These are phyloP conservation scores for Botryotinia convoluta DNA, from an alignment of 2,329 filamentous ascomycete species.

Conservation along the genomic window DNA sequence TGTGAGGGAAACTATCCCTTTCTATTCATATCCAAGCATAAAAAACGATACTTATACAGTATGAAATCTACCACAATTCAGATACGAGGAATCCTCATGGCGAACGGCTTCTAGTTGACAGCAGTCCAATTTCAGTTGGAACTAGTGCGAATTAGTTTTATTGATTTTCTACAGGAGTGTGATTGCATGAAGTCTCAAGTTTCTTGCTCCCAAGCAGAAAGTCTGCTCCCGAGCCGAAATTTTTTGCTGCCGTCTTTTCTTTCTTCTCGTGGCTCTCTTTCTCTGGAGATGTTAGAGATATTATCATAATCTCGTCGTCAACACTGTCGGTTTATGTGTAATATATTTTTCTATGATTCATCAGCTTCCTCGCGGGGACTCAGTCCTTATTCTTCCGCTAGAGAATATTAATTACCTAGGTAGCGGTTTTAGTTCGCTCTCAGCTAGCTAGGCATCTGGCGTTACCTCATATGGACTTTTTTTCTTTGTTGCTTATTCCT, in stretches of 20 bases:
- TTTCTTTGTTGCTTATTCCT: background rate
- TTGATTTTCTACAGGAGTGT: background rate
- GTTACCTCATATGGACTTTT: background rate
- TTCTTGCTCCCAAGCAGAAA: background rate
- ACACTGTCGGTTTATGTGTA: too few relatives aligned
- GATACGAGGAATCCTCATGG: background rate
- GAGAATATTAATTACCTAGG: too few relatives aligned
- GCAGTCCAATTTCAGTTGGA: background rate
- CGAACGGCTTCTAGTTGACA: background rate
- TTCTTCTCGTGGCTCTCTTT: background rate
- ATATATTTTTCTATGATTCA: too few relatives aligned
- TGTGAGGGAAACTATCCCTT: background rate
- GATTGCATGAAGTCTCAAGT: background rate
- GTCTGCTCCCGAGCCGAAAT: background rate
- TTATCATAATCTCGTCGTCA: background rate
- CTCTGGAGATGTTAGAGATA: too few relatives aligned
- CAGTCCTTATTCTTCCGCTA: too few relatives aligned
- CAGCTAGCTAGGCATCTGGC: background rate
- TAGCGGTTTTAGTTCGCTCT: background rate
- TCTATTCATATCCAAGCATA: background rate
- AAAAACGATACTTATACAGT: background rate
- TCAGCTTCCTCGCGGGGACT: too few relatives aligned
- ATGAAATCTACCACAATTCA: background rate
- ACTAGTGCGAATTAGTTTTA: fast-evolving
- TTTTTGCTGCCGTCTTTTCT: background rate